Conservation (phyloP, 495 filamentous ascomycete genomes). For the Friedmanniomyces simplex region DNA sequence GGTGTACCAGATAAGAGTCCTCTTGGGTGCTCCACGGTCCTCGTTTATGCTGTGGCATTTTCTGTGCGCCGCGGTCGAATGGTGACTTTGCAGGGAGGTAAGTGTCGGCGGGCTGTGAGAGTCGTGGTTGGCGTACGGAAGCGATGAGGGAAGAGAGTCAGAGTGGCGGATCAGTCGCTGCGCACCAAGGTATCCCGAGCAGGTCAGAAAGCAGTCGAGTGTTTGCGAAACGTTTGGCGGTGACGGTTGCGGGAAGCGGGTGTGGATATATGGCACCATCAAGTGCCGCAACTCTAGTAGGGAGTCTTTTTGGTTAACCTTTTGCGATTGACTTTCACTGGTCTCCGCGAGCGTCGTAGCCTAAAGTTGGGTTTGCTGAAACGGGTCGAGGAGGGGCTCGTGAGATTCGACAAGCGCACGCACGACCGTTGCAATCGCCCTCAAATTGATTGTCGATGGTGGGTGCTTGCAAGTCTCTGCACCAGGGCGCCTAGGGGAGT, state of each 20-base stretch:
- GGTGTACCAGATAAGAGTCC: conserved; percentile 57
- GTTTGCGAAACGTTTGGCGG: neutral
- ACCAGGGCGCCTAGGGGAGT: neutral
- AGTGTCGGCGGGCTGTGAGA: no score
- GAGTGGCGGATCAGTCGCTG: no score
- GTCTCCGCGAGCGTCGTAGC: neutral
- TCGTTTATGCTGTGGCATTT: conserved; percentile 49
- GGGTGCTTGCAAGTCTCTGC: no score
- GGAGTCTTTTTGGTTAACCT: neutral
- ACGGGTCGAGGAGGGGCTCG: neutral
- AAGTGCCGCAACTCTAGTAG: neutral
- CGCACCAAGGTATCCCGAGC: no score
- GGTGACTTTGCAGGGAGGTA: no score
- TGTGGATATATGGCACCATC: neutral
- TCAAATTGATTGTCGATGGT: no score
- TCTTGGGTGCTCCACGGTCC: conserved; percentile 68
- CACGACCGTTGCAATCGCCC: no score
- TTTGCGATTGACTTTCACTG: neutral
- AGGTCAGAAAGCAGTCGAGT: neutral
- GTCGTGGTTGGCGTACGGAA: no score
- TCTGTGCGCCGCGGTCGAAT: neutral
- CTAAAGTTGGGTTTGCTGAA: neutral
- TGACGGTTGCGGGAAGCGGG: neutral
- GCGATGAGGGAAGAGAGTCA: no score
- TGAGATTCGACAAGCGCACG: neutral